Evolutionary conservation across 2,329 filamentous ascomycete species (phyloP).

Genomic region (Epicoccum nigrum): DNA sequence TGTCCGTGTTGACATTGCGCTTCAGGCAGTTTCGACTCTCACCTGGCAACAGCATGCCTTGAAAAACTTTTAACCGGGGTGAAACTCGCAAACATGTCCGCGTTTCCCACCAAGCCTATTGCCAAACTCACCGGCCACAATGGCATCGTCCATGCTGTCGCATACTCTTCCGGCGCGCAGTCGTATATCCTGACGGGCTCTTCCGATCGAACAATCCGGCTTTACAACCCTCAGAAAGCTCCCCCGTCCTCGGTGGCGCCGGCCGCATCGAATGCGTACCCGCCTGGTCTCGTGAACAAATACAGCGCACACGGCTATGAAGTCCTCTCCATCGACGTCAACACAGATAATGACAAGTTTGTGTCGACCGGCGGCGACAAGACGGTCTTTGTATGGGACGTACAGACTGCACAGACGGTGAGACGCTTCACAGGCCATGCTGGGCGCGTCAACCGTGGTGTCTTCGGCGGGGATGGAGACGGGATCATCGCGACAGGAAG

Average conservation of each 20-base stretch:
- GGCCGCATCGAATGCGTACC: slow-evolving; percentile 27
- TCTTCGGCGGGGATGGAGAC: slow-evolving; percentile 78
- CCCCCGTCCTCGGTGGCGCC: slow-evolving; percentile 45
- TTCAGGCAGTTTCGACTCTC: neutral
- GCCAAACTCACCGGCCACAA: slow-evolving; percentile 51
- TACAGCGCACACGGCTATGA: slow-evolving; percentile 93
- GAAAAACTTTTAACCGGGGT: slow-evolving; percentile 9
- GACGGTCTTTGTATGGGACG: slow-evolving; percentile 93
- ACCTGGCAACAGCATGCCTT: slow-evolving; percentile 29
- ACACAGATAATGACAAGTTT: slow-evolving; percentile 80
- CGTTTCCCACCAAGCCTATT: slow-evolving; percentile 50
- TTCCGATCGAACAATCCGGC: slow-evolving; percentile 80
- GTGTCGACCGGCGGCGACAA: slow-evolving; percentile 89
- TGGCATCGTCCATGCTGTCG: slow-evolving; percentile 57
- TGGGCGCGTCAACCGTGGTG: slow-evolving; percentile 76
- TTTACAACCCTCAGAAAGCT: slow-evolving; percentile 76
- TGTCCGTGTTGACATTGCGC: neutral
- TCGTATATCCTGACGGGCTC: slow-evolving; percentile 78
- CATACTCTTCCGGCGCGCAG: slow-evolving; percentile 56
- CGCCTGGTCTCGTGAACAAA: slow-evolving; percentile 73
- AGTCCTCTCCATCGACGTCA: slow-evolving; percentile 79
- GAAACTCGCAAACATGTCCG: slow-evolving; percentile 36
- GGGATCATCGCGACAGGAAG: slow-evolving; percentile 73
- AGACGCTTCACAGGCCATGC: slow-evolving; percentile 76
- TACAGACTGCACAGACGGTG: slow-evolving; percentile 76